Evolutionary conservation across 768 basidiomycete species (phyloP).

Genomic region (Mycena vulgaris): DNA sequence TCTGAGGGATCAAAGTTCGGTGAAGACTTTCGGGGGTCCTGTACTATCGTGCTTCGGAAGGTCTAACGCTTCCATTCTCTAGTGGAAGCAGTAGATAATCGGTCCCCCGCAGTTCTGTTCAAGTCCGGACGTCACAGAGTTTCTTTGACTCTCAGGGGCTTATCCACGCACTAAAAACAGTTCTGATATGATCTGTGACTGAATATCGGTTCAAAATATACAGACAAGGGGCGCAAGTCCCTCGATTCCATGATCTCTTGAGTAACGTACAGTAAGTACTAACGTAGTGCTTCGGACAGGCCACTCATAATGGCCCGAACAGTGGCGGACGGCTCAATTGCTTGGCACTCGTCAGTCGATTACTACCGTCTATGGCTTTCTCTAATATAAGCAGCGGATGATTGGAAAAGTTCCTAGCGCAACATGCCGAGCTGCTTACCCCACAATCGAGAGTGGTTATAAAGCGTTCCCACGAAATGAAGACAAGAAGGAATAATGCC

Average conservation of each 20-base stretch:
- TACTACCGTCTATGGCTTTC: neutral
- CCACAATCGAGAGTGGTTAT: no score
- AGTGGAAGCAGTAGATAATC: constrained; percentile 16
- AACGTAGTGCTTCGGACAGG: constrained; percentile 6
- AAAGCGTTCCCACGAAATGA: no score
- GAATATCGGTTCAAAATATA: constrained; percentile 6
- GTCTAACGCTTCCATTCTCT: constrained; percentile 9
- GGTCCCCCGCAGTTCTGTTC: constrained; percentile 19
- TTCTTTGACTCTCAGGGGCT: constrained; percentile 11
- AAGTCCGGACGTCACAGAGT: constrained; percentile 14
- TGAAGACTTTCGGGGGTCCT: constrained; percentile 2
- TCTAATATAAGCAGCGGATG: neutral
- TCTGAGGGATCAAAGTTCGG: constrained; percentile 13
- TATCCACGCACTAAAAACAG: constrained; percentile 15
- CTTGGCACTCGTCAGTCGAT: constrained; percentile 14
- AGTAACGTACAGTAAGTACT: constrained; percentile 10
- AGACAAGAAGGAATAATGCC: no score
- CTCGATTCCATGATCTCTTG: constrained; percentile 2
- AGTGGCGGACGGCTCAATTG: constrained; percentile 11
- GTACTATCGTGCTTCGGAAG: constrained; percentile 11
- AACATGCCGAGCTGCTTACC: no score
- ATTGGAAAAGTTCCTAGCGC: no score
- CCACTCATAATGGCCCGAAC: constrained; percentile 17
- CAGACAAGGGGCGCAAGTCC: neutral
- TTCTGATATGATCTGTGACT: constrained; percentile 20